Percentiles rank a stretch among this genome's conserved stretches.
Conservation (phyloP, 345 rosid genomes). For the Citrus inodora region DNA sequence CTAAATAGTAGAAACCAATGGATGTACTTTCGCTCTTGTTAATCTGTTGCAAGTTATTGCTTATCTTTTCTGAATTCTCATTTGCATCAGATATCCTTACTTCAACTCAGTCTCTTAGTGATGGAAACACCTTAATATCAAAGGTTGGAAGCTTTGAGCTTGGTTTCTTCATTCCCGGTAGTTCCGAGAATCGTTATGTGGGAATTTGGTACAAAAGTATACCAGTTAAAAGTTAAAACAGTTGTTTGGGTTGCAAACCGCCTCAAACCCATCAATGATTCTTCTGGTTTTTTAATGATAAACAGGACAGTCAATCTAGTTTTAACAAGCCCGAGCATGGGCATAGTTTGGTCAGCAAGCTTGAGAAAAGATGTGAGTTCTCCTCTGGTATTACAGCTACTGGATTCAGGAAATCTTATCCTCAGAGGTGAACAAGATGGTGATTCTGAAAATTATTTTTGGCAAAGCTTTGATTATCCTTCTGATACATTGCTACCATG, state of each 20-base stretch:
- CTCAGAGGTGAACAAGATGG: slow-evolving; percentile 5
- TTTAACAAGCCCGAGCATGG: no score
- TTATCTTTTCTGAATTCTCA: no score
- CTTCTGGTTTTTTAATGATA: slow-evolving; percentile 34
- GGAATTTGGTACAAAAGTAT: slow-evolving; percentile 56
- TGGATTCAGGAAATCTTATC: slow-evolving; percentile 28
- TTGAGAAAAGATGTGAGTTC: neutral
- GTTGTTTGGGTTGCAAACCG: slow-evolving; percentile 60
- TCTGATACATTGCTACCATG: neutral
- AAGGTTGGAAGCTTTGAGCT: no score
- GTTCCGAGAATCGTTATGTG: neutral
- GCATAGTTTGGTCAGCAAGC: neutral
- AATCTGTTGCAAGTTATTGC: neutral
- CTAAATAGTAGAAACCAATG: neutral
- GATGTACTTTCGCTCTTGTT: neutral
- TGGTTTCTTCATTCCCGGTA: no score
- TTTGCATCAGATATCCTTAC: no score
- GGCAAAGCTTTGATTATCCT: slow-evolving; percentile 24
- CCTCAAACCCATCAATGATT: slow-evolving; percentile 32
- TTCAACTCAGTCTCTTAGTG: no score
- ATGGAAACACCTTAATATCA: no score
- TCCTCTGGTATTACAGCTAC: slow-evolving; percentile 10
- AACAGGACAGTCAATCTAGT: slow-evolving; percentile 11
- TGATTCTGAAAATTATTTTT: slow-evolving; percentile 13
- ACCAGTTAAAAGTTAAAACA: slow-evolving; percentile 14